Evolutionary conservation across 768 basidiomycete species (phyloP).

Genomic region (Scleroderma citrinum): DNA sequence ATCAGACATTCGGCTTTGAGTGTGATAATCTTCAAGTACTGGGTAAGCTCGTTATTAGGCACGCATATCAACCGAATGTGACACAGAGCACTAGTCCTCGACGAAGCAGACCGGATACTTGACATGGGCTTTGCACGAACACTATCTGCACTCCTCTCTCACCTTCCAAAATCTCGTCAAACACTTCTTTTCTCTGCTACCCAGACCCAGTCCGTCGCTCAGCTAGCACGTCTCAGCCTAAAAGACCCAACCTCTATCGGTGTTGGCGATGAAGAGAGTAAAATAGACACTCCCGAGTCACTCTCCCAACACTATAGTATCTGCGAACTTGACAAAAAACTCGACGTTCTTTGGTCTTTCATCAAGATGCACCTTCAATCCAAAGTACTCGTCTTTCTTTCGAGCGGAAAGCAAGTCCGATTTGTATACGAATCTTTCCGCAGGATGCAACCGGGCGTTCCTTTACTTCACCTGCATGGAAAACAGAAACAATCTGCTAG

Average conservation of each 20-base stretch:
- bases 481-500: conserved; percentile 95
- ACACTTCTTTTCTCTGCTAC: conserved; percentile 97
- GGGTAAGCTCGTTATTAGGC: conserved; percentile 42
- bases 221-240: conserved; percentile 86
- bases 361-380: conserved; percentile 88
- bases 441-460: conserved; percentile 89
- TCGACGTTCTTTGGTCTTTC: conserved; percentile 90
- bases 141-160: conserved; percentile 82
- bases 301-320: conserved; percentile 89
- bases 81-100: conserved; percentile 56
- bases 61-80: neutral
- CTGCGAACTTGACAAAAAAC: conserved; percentile 78
- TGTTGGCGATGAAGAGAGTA: conserved; percentile 42
- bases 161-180: conserved; percentile 88
- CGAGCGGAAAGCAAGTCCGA: conserved; percentile 94
- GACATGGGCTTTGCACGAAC: conserved; percentile 95
- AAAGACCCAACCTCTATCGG: conserved; percentile 75
- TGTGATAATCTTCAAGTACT: conserved; percentile 86
- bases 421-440: conserved; percentile 96
- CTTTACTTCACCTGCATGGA: conserved; percentile 91
- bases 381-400: conserved; percentile 92
- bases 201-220: conserved; percentile 83
- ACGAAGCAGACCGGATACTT: conserved; percentile 94
- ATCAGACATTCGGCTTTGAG: conserved; percentile 94
- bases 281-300: conserved; percentile 56